Evolutionary conservation across 176 grass and related monocot genomes (phyloP).

Genomic region (Pontederia crassipes): DNA sequence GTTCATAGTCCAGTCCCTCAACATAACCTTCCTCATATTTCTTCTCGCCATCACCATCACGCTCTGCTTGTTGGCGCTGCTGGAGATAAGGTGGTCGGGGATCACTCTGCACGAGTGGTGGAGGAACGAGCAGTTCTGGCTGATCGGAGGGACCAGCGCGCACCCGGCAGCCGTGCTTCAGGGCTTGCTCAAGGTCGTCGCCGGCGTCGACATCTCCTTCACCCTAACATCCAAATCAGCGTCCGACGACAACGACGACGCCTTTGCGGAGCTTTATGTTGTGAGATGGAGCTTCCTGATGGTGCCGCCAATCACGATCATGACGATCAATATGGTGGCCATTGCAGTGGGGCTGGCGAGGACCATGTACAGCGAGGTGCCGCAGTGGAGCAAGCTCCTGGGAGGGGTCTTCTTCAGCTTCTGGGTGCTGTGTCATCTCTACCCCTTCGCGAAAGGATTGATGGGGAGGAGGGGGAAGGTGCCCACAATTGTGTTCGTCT

Average conservation of each 20-base stretch:
- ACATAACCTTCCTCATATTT: slow-evolving; percentile 54
- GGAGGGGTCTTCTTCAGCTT: slow-evolving; percentile 94
- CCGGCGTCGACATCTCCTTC: slow-evolving; percentile 90
- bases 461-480: slow-evolving; percentile 84
- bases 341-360: slow-evolving; percentile 48
- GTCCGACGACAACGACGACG: slow-evolving; percentile 31
- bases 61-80: slow-evolving; percentile 67
- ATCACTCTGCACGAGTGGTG: slow-evolving; percentile 96
- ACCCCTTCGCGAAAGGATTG: slow-evolving; percentile 90
- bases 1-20: slow-evolving; percentile 76
- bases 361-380: slow-evolving; percentile 84
- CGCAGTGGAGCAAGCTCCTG: slow-evolving; percentile 85
- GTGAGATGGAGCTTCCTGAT: slow-evolving; percentile 88
- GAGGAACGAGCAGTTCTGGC: slow-evolving; percentile 97
- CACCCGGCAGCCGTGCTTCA: slow-evolving; percentile 76
- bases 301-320: slow-evolving; percentile 85
- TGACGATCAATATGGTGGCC: slow-evolving; percentile 84
- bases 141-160: slow-evolving; percentile 88
- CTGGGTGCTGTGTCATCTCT: slow-evolving; percentile 95
- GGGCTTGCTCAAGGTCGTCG: slow-evolving; percentile 84
- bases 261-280: slow-evolving; percentile 63
- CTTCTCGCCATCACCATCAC: slow-evolving; percentile 69
- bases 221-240: slow-evolving; percentile 67
- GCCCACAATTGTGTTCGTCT: slow-evolving; percentile 87
- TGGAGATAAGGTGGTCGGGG: slow-evolving; percentile 94